Percentiles rank a stretch among this genome's conserved stretches.
Evolutionary conservation across 2,329 filamentous ascomycete genomes (phyloP).

Genomic region (Fusarium sp.): DNA sequence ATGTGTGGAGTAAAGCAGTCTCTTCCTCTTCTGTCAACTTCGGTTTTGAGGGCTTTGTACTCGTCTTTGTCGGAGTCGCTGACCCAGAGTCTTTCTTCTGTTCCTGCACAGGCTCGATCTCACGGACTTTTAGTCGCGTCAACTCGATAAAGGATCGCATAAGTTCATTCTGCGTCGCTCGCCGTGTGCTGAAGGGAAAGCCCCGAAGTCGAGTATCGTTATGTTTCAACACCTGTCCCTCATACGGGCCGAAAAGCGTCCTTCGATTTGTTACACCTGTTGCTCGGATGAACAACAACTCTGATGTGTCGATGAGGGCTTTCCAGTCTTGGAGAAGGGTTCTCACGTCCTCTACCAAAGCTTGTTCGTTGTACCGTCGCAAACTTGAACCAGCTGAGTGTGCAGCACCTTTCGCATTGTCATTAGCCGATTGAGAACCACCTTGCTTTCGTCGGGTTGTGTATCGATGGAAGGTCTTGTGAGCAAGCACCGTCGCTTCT

Average conservation of each 20-base stretch:
- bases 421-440: conserved; percentile 92
- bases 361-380: conserved; percentile 93
- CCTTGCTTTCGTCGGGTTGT: conserved; percentile 96
- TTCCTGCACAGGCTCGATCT: conserved; percentile 74
- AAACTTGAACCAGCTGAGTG: conserved; percentile 93
- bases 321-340: conserved; percentile 86
- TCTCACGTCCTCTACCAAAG: conserved; percentile 87
- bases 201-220: conserved; percentile 84
- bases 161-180: conserved; percentile 92
- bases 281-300: conserved; percentile 88
- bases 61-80: conserved; percentile 48
- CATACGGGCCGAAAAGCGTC: conserved; percentile 91
- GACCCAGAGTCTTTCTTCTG: conserved; percentile 54
- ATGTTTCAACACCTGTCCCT: conserved; percentile 81
- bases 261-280: conserved; percentile 87
- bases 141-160: conserved; percentile 96
- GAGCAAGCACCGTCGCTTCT: conserved; percentile 87
- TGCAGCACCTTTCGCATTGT: conserved; percentile 91
- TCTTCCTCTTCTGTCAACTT: conserved; percentile 87
- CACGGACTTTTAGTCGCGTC: conserved; percentile 85
- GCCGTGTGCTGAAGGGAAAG: conserved; percentile 91
- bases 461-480: conserved; percentile 98
- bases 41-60: conserved; percentile 64
- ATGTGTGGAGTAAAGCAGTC: conserved; percentile 81
- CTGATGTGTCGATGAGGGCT: conserved; percentile 81